Evolutionary conservation across 345 rosid species (phyloP), one percentile per base, ranked within the genome.

Genomic region (Psidium guajava): DNA sequence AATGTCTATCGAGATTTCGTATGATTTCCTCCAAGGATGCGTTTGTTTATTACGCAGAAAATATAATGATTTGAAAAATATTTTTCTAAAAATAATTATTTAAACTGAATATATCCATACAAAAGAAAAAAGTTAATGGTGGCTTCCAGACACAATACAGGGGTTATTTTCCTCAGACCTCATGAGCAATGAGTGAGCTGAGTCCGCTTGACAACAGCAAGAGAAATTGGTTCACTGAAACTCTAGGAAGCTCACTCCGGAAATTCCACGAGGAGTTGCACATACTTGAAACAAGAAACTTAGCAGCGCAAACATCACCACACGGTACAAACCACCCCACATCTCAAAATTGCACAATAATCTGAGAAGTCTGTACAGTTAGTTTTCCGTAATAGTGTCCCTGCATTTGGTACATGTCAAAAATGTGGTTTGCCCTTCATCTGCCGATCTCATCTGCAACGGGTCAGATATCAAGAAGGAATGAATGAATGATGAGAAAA

Each of bases 381-480:
- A 73, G 64, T 75, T 75, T 75, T 47, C 82, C 0, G 49, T 54
- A 36, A 73, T 53, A 27, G 86, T 83, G 57, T 85, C 75, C 36
- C 83, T 58, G 57, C 92, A 91, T 11, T 84, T 81, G 9, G 90
- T 89, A 88, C 94, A 92, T 3, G 57, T 47, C 47, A 84, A 87
- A 69, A 87, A 88, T 50, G 89, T 90, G 13, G 91, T 90, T 47
- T 89, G 91, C 42, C 94, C 94, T 86, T 92, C 94, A 85, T 91
- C 92, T 2, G 92, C 92, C 40, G 93, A 92, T 89, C 92, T 89
- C 86, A 86, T 87, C 92, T 92, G 92, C 49, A 64, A 84, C 42
- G 1, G 74, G 54, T 15, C 24, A 1, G 10, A 75, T 53, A 50
- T 74, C 36, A 53, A 83, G 42, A 44, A 22, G 53, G 61, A 40